A percentile compares a stretch with the other conserved stretches of the same genome.
phyloP scores from a whole-genome alignment of 495 filamentous ascomycete species.

The Cudoniella acicularis region DNA sequence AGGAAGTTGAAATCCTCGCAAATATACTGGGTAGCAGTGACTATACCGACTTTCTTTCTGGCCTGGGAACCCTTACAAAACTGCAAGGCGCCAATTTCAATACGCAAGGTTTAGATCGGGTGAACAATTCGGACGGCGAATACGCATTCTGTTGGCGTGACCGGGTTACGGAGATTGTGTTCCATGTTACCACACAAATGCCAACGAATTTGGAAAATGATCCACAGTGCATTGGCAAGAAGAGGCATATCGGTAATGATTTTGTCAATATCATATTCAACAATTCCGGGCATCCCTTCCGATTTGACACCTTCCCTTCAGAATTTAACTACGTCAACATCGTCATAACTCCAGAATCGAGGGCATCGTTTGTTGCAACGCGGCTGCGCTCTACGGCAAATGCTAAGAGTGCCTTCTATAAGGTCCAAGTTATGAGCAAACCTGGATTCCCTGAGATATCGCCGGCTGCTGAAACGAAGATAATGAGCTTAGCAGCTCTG shows the following conservation, averaged over 20 bases:
- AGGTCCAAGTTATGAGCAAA: slow-evolving; percentile 78
- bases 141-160: slow-evolving; percentile 92
- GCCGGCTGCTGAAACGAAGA: slow-evolving; percentile 79
- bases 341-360: slow-evolving; percentile 82
- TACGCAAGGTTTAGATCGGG: slow-evolving; percentile 83
- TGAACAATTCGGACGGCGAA: slow-evolving; percentile 72
- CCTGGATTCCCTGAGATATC: slow-evolving; percentile 87
- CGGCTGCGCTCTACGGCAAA: slow-evolving; percentile 33
- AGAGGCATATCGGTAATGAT: slow-evolving; percentile 95
- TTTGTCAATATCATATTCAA: slow-evolving; percentile 98
- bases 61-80: slow-evolving; percentile 73
- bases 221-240: slow-evolving; percentile 75
- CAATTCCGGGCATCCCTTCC: slow-evolving; percentile 81
- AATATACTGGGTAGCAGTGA: slow-evolving; percentile 81
- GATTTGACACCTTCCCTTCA: slow-evolving; percentile 87
- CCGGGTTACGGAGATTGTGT: slow-evolving; percentile 89
- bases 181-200: slow-evolving; percentile 96
- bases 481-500: slow-evolving; percentile 74
- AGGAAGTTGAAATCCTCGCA: slow-evolving; percentile 76
- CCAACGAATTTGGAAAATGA: slow-evolving; percentile 77
- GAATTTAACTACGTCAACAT: slow-evolving; percentile 97
- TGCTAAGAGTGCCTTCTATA: slow-evolving; percentile 60
- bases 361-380: slow-evolving; percentile 55
- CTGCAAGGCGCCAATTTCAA: slow-evolving; percentile 85
- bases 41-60: slow-evolving; percentile 77